A percentile compares a stretch with the other conserved stretches of the same genome.
Evolutionary conservation across 495 filamentous ascomycete genomes (phyloP).

Genomic region (Xylaria grammica): DNA sequence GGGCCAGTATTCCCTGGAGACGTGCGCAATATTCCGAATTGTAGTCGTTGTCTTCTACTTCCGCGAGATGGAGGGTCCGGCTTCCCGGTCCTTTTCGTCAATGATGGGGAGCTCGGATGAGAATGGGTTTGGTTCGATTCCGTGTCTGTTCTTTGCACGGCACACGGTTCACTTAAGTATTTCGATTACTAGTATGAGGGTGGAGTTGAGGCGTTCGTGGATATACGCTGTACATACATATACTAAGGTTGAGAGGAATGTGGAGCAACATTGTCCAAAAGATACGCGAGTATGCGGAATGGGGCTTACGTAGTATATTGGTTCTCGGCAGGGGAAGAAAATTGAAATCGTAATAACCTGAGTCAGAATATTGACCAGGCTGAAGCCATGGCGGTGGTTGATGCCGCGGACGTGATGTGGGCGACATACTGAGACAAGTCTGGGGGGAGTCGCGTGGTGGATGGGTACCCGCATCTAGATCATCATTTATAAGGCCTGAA

Average conservation of each 20-base stretch:
- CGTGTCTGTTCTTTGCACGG: background rate
- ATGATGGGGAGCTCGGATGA: background rate
- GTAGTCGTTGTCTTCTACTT: background rate
- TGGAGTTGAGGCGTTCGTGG: background rate
- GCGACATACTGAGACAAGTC: background rate
- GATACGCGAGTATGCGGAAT: background rate
- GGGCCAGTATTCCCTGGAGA: background rate
- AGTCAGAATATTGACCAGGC: background rate
- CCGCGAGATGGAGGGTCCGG: background rate
- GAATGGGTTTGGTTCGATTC: background rate
- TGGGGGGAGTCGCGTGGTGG: background rate
- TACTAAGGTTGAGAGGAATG: constrained; percentile 7
- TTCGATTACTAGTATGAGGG: background rate
- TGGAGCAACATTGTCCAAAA: constrained; percentile 3
- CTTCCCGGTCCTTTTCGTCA: background rate
- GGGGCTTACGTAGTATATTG: background rate
- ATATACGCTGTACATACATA: background rate
- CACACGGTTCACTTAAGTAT: background rate
- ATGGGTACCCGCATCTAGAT: background rate
- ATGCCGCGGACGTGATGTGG: constrained; percentile 5
- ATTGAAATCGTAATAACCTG: background rate
- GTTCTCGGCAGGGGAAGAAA: background rate
- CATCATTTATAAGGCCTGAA: background rate
- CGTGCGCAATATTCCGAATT: constrained; percentile 16
- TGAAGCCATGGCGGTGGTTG: background rate